Evolutionary conservation across 2,329 filamentous ascomycete species (phyloP), one percentile per base, ranked within the genome.

Genomic region (Talaromyces sp.): DNA sequence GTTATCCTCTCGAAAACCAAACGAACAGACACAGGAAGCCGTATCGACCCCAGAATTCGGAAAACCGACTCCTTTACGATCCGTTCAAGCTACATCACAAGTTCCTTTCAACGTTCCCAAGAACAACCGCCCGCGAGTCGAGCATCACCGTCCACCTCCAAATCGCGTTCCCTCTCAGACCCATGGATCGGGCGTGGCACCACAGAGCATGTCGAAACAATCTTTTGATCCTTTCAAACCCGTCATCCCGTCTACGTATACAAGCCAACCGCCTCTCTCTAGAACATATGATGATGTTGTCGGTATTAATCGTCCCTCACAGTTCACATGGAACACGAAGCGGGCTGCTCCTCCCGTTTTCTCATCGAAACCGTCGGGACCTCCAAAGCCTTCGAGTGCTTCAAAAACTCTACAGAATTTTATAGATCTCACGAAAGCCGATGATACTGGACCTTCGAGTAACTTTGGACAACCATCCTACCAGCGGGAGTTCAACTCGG

Each of bases 41-140:
- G 63, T 72, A 11, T 65, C 73, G 13, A 71, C 76, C 33, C 75
- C 80, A 39, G 78, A 84, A 64, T 86, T 86, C 65, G 84, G 84
- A 53, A 80, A 81, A 64, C 76, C 84, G 1, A 84, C 82, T 61
- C 81, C 82, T 15, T 70, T 86, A 58, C 75, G 81, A 35, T 68
- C 65, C 50, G 64, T 62, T 28, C 72, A 63, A 76, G 79, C 67
- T 73, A 80, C 61, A 64, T 74, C 67, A 66, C 78, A 72, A 62
- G 68, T 77, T 61, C 72, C 78, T 5, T 83, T 83, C 71, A 81
- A 81, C 57, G 75, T 80, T 43, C 79, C 80, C 6, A 80, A 78
- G 63, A 67, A 73, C 17, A 79, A 79, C 53, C 74, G 76, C 33
- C 63, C 75, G 17, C 74, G 80, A 21, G 75, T 77, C 31, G 80